These are phyloP conservation scores for Astrothelium macrocarpum DNA, from an alignment of 495 filamentous ascomycete species.

Conservation along the genomic window DNA sequence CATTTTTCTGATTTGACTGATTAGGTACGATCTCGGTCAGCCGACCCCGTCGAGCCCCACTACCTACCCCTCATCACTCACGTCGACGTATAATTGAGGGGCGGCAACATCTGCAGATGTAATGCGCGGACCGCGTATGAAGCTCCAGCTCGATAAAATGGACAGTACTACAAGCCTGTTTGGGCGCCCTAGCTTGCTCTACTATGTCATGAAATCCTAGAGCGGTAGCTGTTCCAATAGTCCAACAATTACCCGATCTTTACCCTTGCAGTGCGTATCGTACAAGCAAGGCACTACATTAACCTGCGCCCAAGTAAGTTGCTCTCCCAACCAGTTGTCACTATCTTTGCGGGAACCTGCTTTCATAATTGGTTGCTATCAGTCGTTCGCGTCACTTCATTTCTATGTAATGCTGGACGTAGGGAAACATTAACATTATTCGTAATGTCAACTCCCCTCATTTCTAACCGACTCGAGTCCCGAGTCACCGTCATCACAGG, in stretches of 20 bases:
- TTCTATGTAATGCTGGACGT: neutral
- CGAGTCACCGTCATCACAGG: slow-evolving; percentile 44
- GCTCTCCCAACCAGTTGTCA: too few relatives aligned
- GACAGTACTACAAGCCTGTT: too few relatives aligned
- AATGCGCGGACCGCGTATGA: too few relatives aligned
- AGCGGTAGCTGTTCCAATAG: too few relatives aligned
- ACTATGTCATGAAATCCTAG: too few relatives aligned
- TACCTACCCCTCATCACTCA: neutral
- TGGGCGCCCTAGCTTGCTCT: too few relatives aligned
- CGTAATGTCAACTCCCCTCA: neutral
- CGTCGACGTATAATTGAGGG: neutral
- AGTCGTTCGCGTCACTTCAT: neutral
- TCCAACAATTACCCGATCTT: too few relatives aligned
- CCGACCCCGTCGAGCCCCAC: neutral
- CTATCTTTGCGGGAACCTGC: too few relatives aligned
- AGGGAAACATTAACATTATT: neutral
- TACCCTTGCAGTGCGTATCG: too few relatives aligned
- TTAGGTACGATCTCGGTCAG: neutral
- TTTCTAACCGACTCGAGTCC: slow-evolving; percentile 14
- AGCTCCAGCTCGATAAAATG: neutral
- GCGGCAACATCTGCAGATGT: neutral
- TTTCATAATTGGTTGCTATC: too few relatives aligned
- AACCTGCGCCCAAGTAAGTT: too few relatives aligned
- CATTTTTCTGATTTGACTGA: neutral
- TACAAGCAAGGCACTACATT: too few relatives aligned